phyloP scores from a whole-genome alignment of 2,329 filamentous ascomycete species.

The Tolypocladium album region DNA sequence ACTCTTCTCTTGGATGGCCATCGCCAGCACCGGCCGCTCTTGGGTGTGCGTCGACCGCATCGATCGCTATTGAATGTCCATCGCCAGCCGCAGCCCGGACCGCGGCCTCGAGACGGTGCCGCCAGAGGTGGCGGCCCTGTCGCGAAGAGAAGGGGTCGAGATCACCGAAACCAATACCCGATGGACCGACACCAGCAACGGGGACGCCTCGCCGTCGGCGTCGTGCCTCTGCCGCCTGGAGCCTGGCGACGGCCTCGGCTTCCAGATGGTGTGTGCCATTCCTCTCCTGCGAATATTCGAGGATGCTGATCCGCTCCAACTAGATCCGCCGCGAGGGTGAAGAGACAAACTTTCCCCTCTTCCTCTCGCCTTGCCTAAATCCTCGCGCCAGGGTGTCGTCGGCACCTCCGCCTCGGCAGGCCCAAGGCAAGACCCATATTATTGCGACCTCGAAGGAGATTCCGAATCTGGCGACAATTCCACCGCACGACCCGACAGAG shows the following conservation, averaged over 20 bases:
- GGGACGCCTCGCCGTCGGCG: background rate
- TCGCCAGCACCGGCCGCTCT: background rate
- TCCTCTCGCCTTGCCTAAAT: background rate
- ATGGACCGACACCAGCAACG: background rate
- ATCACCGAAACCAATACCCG: background rate
- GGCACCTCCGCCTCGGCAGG: background rate
- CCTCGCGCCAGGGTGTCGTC: background rate
- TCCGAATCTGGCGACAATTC: background rate
- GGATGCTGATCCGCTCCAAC: background rate
- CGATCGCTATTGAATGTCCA: background rate
- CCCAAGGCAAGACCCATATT: background rate
- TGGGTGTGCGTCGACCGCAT: background rate
- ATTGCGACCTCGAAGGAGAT: background rate
- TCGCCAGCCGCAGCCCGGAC: background rate
- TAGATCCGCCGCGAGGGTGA: background rate
- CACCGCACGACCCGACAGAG: too few relatives aligned
- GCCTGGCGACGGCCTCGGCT: slow-evolving; percentile 3
- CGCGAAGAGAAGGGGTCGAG: background rate
- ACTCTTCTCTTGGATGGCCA: background rate
- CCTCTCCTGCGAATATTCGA: background rate
- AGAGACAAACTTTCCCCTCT: background rate
- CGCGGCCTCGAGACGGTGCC: background rate
- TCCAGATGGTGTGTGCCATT: slow-evolving; percentile 1
- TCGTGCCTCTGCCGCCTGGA: background rate
- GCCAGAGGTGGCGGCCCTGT: background rate